Conservation (phyloP, 495 filamentous ascomycete genomes). For the Sordaria brevicollis region DNA sequence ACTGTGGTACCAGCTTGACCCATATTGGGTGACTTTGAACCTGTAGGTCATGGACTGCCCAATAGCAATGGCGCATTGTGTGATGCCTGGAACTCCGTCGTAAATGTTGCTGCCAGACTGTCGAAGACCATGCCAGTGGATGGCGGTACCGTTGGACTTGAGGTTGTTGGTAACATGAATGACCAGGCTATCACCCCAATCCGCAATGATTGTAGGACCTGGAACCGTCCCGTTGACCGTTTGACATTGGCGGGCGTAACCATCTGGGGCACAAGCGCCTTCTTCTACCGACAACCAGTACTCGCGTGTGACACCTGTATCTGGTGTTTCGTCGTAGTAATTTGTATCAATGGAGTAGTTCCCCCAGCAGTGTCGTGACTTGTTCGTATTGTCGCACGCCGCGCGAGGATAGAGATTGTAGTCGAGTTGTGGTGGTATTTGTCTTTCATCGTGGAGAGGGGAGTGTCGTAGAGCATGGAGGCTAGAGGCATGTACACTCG, state of each 20-base stretch:
- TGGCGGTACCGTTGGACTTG: slow-evolving; percentile 14
- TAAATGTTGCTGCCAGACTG: slow-evolving; percentile 17
- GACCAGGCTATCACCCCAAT: slow-evolving; percentile 36
- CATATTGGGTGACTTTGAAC: slow-evolving; percentile 16
- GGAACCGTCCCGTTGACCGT: slow-evolving; percentile 47
- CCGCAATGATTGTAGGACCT: slow-evolving; percentile 43
- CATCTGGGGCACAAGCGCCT: slow-evolving; percentile 33
- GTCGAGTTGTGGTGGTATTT: not conserved
- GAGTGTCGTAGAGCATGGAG: not conserved
- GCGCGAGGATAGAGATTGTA: not conserved
- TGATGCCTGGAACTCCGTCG: slow-evolving; percentile 21
- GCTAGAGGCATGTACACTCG: not conserved
- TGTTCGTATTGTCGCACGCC: slow-evolving; percentile 6
- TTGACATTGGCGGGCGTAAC: slow-evolving; percentile 40
- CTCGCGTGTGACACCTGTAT: slow-evolving; percentile 3
- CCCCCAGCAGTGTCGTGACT: slow-evolving; percentile 13
- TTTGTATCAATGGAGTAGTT: slow-evolving; percentile 13
- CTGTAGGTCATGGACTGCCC: slow-evolving; percentile 21
- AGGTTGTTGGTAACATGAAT: slow-evolving; percentile 23
- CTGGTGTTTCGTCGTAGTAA: slow-evolving; percentile 11
- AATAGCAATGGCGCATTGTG: slow-evolving; percentile 22
- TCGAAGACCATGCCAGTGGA: slow-evolving; percentile 27
- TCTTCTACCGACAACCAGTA: slow-evolving; percentile 18
- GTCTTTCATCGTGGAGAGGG: not conserved
- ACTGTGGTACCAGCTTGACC: slow-evolving; percentile 36